Percentiles rank a stretch among this genome's conserved stretches.
phyloP scores from a whole-genome alignment of 1,284 basidiomycete species.

The Ganoderma lucidum region DNA sequence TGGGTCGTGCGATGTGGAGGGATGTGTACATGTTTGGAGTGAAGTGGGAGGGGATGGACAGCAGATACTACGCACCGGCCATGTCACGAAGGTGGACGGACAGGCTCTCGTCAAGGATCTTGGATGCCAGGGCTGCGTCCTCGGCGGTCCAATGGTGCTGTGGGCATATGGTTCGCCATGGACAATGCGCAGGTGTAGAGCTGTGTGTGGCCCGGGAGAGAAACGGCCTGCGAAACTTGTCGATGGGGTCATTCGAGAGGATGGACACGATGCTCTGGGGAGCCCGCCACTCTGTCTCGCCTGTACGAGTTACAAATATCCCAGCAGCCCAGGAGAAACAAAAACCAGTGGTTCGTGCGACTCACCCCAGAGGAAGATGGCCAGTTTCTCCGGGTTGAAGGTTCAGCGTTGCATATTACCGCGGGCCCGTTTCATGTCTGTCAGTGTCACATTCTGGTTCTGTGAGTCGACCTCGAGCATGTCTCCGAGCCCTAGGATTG shows the following conservation, averaged over 20 bases:
- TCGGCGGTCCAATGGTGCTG: slow-evolving; percentile 59
- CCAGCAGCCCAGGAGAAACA: not conserved
- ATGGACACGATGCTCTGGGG: slow-evolving; percentile 57
- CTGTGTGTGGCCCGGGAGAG: slow-evolving; percentile 53
- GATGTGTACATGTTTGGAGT: not conserved
- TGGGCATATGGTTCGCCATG: slow-evolving; percentile 63
- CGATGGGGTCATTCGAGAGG: slow-evolving; percentile 62
- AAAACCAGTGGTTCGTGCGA: not conserved
- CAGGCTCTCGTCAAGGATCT: slow-evolving; percentile 58
- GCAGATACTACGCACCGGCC: slow-evolving; percentile 51
- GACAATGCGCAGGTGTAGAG: slow-evolving; percentile 56
- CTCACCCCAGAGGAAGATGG: slow-evolving; percentile 23
- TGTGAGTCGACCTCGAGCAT: no score
- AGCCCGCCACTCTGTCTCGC: slow-evolving; percentile 55
- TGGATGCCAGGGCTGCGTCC: slow-evolving; percentile 54
- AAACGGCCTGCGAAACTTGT: slow-evolving; percentile 65
- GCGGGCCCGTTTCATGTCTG: slow-evolving; percentile 26
- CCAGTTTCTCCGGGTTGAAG: slow-evolving; percentile 15
- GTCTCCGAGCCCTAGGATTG: no score
- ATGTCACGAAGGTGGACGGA: slow-evolving; percentile 63
- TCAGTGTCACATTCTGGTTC: slow-evolving; percentile 20
- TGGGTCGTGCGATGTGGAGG: slow-evolving; percentile 31
- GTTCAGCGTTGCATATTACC: slow-evolving; percentile 8
- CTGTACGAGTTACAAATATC: slow-evolving; percentile 43
- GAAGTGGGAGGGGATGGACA: no score